These are phyloP conservation scores for Thalassiosira livingstoniorum DNA, from an alignment of 352 stramenopile genomes.

Conservation along the genomic window DNA sequence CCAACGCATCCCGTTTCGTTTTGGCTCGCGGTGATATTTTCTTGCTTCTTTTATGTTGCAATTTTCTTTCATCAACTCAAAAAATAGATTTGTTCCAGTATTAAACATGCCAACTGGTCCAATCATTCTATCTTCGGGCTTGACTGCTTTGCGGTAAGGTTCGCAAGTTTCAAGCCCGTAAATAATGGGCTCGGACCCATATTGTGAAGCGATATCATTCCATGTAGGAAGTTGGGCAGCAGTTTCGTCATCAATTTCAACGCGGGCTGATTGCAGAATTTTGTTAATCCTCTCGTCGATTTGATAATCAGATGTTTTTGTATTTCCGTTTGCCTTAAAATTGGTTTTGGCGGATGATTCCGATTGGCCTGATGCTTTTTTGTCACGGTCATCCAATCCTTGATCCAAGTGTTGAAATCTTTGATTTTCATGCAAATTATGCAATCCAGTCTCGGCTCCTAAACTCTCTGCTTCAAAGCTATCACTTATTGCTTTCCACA, in stretches of 20 bases:
- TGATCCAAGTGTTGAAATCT: conserved; percentile 13
- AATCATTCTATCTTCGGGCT: conserved; percentile 69
- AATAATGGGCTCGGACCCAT: conserved; percentile 75
- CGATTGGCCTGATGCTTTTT: background rate
- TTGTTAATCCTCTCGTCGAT: conserved; percentile 51
- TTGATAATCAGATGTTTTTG: conserved; percentile 4
- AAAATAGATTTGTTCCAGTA: conserved; percentile 81
- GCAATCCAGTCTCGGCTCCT: conserved; percentile 38
- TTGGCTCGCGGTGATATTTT: conserved; percentile 50
- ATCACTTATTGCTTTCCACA: too few relatives aligned
- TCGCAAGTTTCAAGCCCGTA: conserved; percentile 78
- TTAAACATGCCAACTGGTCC: conserved; percentile 79
- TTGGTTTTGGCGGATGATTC: background rate
- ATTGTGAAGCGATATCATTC: conserved; percentile 67
- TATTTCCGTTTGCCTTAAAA: background rate
- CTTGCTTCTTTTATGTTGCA: conserved; percentile 72
- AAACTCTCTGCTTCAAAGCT: too few relatives aligned
- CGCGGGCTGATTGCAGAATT: conserved; percentile 46
- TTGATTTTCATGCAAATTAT: conserved; percentile 30
- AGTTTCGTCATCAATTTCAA: conserved; percentile 56
- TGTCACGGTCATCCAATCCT: background rate
- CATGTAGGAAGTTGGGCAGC: conserved; percentile 64
- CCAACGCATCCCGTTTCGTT: conserved; percentile 74
- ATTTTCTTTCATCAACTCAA: conserved; percentile 78
- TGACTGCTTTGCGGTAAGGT: conserved; percentile 56